Evolutionary conservation across 306 rosid species (phyloP).

Genomic region (Acacia crassicarpa): DNA sequence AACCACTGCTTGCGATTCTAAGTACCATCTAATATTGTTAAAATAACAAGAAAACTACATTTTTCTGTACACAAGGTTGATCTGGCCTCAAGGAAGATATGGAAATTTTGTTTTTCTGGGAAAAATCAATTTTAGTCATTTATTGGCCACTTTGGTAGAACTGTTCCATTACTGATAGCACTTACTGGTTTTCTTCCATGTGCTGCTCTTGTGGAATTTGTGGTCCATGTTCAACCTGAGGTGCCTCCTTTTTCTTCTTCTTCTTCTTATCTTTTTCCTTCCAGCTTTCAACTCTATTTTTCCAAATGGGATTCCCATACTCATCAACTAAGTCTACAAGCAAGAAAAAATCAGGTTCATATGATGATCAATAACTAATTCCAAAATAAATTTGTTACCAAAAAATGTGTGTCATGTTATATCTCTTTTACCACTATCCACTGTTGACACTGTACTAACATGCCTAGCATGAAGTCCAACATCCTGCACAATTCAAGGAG

Average conservation of each 20-base stretch:
- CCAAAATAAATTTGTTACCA: constrained; percentile 7
- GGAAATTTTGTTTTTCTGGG: neutral
- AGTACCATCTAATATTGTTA: neutral
- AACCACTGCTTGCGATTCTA: neutral
- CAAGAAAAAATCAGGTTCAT: constrained; percentile 39
- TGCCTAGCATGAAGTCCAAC: constrained; percentile 93
- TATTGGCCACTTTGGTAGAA: neutral
- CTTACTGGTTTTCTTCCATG: constrained; percentile 81
- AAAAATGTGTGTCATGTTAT: constrained; percentile 18
- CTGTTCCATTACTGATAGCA: constrained; percentile 16
- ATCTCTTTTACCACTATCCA: constrained; percentile 74
- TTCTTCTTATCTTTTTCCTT: constrained; percentile 93
- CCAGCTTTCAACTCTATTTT: constrained; percentile 98
- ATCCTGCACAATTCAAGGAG: constrained; percentile 51
- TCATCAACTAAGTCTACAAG: constrained; percentile 77
- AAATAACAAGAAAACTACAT: neutral
- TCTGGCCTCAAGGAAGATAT: neutral
- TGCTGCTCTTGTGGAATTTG: constrained; percentile 79
- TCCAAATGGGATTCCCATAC: constrained; percentile 96
- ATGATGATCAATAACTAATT: constrained; percentile 4
- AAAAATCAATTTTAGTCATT: neutral
- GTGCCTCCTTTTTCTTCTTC: constrained; percentile 72
- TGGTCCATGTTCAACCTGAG: constrained; percentile 54
- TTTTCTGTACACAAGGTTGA: neutral
- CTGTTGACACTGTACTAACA: constrained; percentile 82